Evolutionary conservation across 1,284 basidiomycete species (phyloP).

Genomic region (Taiwanofungus camphoratus): DNA sequence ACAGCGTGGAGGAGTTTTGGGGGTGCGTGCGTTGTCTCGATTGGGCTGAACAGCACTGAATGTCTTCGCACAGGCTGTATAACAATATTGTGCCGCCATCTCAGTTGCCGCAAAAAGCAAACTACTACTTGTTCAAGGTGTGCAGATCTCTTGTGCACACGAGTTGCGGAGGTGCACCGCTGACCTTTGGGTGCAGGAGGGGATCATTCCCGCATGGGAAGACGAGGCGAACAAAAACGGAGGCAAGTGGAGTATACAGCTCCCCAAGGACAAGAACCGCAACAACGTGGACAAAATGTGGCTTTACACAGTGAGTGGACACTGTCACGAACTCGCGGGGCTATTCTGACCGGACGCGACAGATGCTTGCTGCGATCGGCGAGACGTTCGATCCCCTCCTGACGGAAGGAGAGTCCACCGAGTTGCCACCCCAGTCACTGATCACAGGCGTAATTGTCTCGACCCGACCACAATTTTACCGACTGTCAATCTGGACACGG

Average conservation of each 20-base stretch:
- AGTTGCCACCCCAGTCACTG: slow-evolving; percentile 54
- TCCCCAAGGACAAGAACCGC: slow-evolving; percentile 93
- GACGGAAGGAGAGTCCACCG: slow-evolving; percentile 43
- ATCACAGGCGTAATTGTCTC: slow-evolving; percentile 96
- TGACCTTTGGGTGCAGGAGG: slow-evolving; percentile 50
- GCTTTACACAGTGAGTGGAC: slow-evolving; percentile 82
- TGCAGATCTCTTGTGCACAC: slow-evolving; percentile 4
- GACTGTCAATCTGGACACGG: slow-evolving; percentile 96
- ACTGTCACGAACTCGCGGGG: slow-evolving; percentile 5
- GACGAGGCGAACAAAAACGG: slow-evolving; percentile 94
- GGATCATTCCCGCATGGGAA: slow-evolving; percentile 96
- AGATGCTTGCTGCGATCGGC: slow-evolving; percentile 97
- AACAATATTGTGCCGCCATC: slow-evolving; percentile 99
- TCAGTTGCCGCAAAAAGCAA: slow-evolving; percentile 89
- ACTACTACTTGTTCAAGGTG: slow-evolving; percentile 98
- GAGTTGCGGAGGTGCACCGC: too few species aligned
- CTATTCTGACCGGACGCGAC: too few species aligned
- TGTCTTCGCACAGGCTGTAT: slow-evolving; percentile 62
- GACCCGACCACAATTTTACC: slow-evolving; percentile 92
- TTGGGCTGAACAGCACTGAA: slow-evolving; percentile 3
- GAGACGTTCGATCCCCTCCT: slow-evolving; percentile 90
- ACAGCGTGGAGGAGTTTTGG: slow-evolving; percentile 98
- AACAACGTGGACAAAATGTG: slow-evolving; percentile 89
- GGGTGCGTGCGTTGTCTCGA: slow-evolving; percentile 48
- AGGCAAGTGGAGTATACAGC: slow-evolving; percentile 98